Evolutionary conservation across 495 filamentous ascomycete species (phyloP).

Genomic region (Lasiosphaeriaceae sp.): DNA sequence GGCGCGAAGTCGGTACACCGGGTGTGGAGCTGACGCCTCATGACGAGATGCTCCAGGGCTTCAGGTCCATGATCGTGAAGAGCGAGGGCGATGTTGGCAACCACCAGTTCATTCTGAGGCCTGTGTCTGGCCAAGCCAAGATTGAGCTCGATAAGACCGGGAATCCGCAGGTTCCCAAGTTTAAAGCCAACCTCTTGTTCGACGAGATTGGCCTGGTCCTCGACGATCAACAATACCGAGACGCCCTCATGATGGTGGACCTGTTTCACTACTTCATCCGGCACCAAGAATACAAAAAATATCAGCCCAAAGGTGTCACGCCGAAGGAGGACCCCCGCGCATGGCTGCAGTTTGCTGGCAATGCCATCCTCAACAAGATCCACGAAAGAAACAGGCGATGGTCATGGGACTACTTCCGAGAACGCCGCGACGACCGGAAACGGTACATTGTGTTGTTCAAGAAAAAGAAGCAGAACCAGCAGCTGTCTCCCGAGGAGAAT

Average conservation of each 20-base stretch:
- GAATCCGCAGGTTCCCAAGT: slow-evolving; percentile 71
- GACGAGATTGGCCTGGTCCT: slow-evolving; percentile 94
- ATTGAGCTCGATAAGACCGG: slow-evolving; percentile 91
- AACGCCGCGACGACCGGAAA: slow-evolving; percentile 83
- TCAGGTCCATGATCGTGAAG: slow-evolving; percentile 72
- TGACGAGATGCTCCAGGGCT: slow-evolving; percentile 67
- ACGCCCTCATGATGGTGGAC: slow-evolving; percentile 95
- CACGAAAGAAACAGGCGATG: slow-evolving; percentile 85
- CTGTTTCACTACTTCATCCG: slow-evolving; percentile 97
- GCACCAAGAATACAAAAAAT: slow-evolving; percentile 94
- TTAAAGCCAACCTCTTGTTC: slow-evolving; percentile 87
- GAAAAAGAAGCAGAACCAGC: slow-evolving; percentile 77
- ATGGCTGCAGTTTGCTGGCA: slow-evolving; percentile 85
- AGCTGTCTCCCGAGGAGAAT: slow-evolving; percentile 61
- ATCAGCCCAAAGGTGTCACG: slow-evolving; percentile 74
- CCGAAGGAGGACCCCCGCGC: slow-evolving; percentile 88
- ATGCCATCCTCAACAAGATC: slow-evolving; percentile 86
- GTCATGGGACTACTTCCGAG: slow-evolving; percentile 92
- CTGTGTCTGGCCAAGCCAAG: slow-evolving; percentile 87
- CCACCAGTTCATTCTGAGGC: slow-evolving; percentile 93
- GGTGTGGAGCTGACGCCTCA: slow-evolving; percentile 48
- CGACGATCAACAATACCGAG: slow-evolving; percentile 94
- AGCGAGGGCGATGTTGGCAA: slow-evolving; percentile 50
- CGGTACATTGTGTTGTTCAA: slow-evolving; percentile 94
- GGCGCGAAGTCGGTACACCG: slow-evolving; percentile 63